These are phyloP conservation scores for Rhizopus delemar DNA, from an alignment of 371 early-diverging fungal species.

Conservation along the genomic window DNA sequence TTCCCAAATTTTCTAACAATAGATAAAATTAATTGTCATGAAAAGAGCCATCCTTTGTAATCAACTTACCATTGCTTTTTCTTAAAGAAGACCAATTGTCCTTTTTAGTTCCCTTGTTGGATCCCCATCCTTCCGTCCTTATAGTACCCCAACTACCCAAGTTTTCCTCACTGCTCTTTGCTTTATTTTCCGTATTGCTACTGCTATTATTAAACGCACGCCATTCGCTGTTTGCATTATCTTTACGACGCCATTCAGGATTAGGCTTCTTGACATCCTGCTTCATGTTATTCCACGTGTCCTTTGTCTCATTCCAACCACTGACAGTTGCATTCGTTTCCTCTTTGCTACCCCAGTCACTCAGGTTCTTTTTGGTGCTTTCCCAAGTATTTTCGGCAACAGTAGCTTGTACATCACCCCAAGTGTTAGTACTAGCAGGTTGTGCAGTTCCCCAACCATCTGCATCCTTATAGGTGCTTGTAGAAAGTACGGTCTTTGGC, in stretches of 20 bases:
- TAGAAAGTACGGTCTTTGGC: too few species aligned
- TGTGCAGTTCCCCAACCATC: not conserved
- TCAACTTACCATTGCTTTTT: not conserved
- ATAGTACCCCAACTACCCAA: not conserved
- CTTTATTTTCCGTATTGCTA: not conserved
- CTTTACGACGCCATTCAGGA: conserved; percentile 2
- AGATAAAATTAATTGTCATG: not conserved
- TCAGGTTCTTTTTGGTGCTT: not conserved
- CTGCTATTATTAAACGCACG: conserved; percentile 2
- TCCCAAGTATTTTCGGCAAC: not conserved
- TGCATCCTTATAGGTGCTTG: not conserved
- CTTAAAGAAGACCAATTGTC: not conserved
- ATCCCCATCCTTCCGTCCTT: not conserved
- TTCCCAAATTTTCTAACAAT: not conserved
- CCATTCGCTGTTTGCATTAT: not conserved
- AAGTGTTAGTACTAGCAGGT: not conserved
- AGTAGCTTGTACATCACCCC: not conserved
- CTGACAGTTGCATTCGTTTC: not conserved
- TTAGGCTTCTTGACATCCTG: not conserved
- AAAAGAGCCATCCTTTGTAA: too few species aligned
- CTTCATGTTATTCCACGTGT: conserved; percentile 1
- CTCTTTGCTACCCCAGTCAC: too few species aligned
- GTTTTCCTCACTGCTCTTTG: not conserved
- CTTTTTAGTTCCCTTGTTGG: not conserved
- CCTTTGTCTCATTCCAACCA: not conserved